phyloP scores from a whole-genome alignment of 1,284 basidiomycete genomes.

The Rhodotorula sp. region DNA sequence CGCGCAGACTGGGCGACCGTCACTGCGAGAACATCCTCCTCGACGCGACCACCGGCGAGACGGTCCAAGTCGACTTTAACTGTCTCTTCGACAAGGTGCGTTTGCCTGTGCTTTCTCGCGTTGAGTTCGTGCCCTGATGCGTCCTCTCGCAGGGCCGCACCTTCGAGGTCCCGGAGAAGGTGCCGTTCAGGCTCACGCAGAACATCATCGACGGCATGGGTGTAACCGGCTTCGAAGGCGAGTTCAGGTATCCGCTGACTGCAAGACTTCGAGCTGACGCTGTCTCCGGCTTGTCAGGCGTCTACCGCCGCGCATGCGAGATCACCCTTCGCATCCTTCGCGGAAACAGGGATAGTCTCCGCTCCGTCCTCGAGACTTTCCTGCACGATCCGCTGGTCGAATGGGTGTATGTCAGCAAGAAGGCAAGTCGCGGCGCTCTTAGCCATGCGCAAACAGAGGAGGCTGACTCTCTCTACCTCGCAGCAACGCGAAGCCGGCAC shows the following conservation, averaged over 20 bases:
- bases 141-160: slow-evolving; percentile 64
- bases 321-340: slow-evolving; percentile 83
- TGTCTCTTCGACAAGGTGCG: slow-evolving; percentile 85
- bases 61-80: slow-evolving; percentile 97
- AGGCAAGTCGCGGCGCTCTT: not conserved
- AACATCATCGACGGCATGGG: slow-evolving; percentile 93
- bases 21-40: slow-evolving; percentile 97
- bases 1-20: slow-evolving; percentile 82
- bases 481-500: slow-evolving; percentile 18
- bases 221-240: slow-evolving; percentile 88
- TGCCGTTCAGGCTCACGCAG: slow-evolving; percentile 93
- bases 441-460: no score
- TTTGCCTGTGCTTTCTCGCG: not conserved
- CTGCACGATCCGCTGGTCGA: slow-evolving; percentile 97
- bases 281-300: slow-evolving; percentile 56
- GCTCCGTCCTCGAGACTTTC: slow-evolving; percentile 96
- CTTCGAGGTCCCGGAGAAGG: slow-evolving; percentile 85
- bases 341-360: slow-evolving; percentile 87
- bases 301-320: slow-evolving; percentile 89
- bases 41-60: slow-evolving; percentile 82
- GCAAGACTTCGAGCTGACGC: not conserved
- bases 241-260: slow-evolving; percentile 28
- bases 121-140: not conserved
- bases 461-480: not conserved
- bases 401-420: slow-evolving; percentile 56